Conservation (phyloP, 106 monocot species). For the Xerophyta viscosa region DNA sequence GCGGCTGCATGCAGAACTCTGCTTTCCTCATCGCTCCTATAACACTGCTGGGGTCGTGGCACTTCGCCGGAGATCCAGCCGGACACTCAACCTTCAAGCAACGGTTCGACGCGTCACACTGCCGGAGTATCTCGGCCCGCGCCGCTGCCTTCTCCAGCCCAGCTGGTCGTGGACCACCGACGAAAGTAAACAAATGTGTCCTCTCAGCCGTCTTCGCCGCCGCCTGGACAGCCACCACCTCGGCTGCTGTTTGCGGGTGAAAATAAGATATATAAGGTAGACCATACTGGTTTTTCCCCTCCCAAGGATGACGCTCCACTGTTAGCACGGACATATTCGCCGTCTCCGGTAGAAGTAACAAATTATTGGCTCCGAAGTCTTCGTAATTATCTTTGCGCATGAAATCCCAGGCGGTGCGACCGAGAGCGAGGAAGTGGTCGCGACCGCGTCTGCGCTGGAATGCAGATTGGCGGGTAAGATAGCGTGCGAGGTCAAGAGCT, state of each 20-base stretch:
- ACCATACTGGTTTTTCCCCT: slow-evolving; percentile 31
- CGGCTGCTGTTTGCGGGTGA: slow-evolving; percentile 22
- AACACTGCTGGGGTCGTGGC: slow-evolving; percentile 37
- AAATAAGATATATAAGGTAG: slow-evolving; percentile 58
- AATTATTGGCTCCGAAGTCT: slow-evolving; percentile 32
- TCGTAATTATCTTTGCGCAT: not conserved
- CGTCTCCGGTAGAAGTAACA: slow-evolving; percentile 22
- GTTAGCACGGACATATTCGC: slow-evolving; percentile 45
- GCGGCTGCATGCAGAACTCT: slow-evolving; percentile 62
- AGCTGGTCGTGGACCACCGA: slow-evolving; percentile 36
- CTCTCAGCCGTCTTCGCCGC: slow-evolving; percentile 5
- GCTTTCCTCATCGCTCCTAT: slow-evolving; percentile 30
- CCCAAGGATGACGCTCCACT: slow-evolving; percentile 46
- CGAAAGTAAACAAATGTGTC: slow-evolving; percentile 43
- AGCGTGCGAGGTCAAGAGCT: slow-evolving; percentile 17
- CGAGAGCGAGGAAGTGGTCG: slow-evolving; percentile 7
- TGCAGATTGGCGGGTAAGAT: slow-evolving; percentile 2
- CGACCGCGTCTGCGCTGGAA: slow-evolving; percentile 22
- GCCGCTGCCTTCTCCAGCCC: slow-evolving; percentile 27
- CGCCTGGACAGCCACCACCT: slow-evolving; percentile 26
- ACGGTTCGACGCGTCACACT: slow-evolving; percentile 26
- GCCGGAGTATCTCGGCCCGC: slow-evolving; percentile 25
- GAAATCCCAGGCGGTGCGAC: too few species aligned
- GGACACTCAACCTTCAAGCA: slow-evolving; percentile 36
- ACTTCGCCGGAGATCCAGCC: slow-evolving; percentile 14